Base-by-base conservation (phyloP, 805 yeast species). In the Candida quercuum region DNA sequence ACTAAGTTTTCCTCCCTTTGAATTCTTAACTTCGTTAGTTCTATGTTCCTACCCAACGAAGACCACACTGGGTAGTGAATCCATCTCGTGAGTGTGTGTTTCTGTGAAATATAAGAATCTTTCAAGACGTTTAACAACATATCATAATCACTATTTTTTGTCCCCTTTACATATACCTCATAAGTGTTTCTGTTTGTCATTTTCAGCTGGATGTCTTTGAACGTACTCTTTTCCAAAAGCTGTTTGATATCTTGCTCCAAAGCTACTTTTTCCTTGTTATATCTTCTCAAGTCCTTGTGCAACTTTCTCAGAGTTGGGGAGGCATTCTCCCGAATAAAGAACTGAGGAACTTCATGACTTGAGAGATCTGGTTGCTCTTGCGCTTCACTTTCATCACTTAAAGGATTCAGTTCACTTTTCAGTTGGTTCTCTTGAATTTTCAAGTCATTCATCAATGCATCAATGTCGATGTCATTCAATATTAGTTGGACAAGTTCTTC, bases 1-100 rank as follows among this genome's bases (percentile, higher is more conserved):
- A 86, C 67, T 1, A 41, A 46, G 2, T 61, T 60, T 54, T 89
- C 96, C 39, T 76, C 78, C 2, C 48, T 48, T 12, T 64, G 63
- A 4, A 87, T 82, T 18, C 61, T 58, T 4, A 64, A 61, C n/a
- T 65, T 64, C 4, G 71, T 53, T 2, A 61, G 52, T 17, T 74
- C 74, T 13, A 81, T 58, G 5, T 56, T 52, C 6, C 61, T 51
- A 0, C 84, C 84, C 20, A 86, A 63, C 1, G 62, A 48, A 1
- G 67, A 57, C 78, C 88, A 79, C 54, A 73, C 67, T 1, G 64
- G 57, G 22, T 63, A 59, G 0, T 69, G 60, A 16, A 80, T 53
- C 61, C 72, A 66, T 4, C 73, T 51, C 0, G 78, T 58, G 15
- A 67, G 63, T 7, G 63, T 60, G 16, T 74, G 69, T 33, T 67